Base-by-base conservation (phyloP, 495 filamentous ascomycete genomes). In the Aspergillus hancockii region DNA sequence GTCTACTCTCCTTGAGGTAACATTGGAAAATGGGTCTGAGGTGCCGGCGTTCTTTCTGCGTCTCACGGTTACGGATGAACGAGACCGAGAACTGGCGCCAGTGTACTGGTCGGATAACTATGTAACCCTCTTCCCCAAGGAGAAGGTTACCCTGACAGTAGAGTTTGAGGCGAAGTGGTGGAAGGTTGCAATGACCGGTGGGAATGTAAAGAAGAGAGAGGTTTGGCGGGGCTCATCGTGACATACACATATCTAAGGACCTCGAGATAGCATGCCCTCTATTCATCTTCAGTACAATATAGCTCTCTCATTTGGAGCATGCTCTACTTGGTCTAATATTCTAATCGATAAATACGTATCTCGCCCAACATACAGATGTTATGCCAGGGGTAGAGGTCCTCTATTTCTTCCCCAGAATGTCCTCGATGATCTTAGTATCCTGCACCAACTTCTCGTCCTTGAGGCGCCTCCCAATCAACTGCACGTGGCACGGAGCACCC, bases 41-140 rank as follows among this genome's bases (percentile, higher is more conserved):
- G 67, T 79, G 0, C 85, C 85, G 0, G 85, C 85, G 0, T 79
- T 88, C 36, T 88, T 88, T 52, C 54, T 87, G 19, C 75, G 72
- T 4, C 55, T 88, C 23, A 74, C 74, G 49, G 63, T 83, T 22
- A 63, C 83, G 0, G 76, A 83, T 32, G 52, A 53, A 4, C 58
- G 63, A 0, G 69, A 75, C 0, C 52, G 72, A 8, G 79, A 85
- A 43, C 68, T 86, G 0, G 52, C 77, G 16, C 83, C 83, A 3
- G 69, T 85, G 7, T 77, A 71, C 34, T 88, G 83, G 81, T 81
- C 79, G 0, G 83, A 87, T 59, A 88, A 88, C 50, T 88, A 88
- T 58, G 70, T 88, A 14, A 86, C 85, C 1, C 66, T 89, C 12
- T 85, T 79, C 71, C 83, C 85, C 6, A 62, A 71, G 14, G 86